phyloP scores from a whole-genome alignment of 495 filamentous ascomycete genomes.

The Mytilinidion resinicola region DNA sequence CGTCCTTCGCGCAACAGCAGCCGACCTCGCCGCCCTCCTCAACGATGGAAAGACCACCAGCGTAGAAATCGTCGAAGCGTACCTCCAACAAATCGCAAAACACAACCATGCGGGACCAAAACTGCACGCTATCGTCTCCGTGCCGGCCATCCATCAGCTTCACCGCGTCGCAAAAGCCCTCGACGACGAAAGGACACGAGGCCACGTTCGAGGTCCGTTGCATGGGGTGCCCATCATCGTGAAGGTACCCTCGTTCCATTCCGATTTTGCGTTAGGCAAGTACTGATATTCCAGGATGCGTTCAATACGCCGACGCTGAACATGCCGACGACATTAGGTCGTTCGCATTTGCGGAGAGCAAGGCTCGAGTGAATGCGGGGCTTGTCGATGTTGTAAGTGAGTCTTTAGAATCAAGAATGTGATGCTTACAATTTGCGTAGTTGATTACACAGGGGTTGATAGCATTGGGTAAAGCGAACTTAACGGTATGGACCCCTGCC shows the following conservation, averaged over 20 bases:
- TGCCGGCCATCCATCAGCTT: too few species aligned
- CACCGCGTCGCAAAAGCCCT: background rate
- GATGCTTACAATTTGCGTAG: background rate
- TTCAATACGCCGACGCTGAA: constrained; percentile 1
- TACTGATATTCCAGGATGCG: background rate
- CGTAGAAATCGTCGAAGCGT: background rate
- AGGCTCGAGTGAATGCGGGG: background rate
- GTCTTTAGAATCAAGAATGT: too few species aligned
- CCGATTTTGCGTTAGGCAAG: background rate
- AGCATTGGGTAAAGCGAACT: constrained; percentile 4
- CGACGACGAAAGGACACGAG: constrained; percentile 4
- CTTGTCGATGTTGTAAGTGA: background rate
- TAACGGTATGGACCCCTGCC: background rate
- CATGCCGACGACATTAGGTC: constrained; percentile 2
- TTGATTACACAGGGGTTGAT: background rate
- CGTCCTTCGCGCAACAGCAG: background rate
- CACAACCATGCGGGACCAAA: too few species aligned
- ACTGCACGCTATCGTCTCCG: too few species aligned
- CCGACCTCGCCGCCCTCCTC: background rate
- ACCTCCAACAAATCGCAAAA: too few species aligned
- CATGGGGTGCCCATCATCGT: constrained; percentile 17
- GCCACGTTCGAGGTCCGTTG: constrained; percentile 3
- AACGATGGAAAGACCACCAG: background rate
- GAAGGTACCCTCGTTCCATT: constrained; percentile 2
- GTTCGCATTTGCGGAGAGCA: background rate